Conservation (phyloP, 2,329 filamentous ascomycete species). For the Colletotrichum echinochloae region DNA sequence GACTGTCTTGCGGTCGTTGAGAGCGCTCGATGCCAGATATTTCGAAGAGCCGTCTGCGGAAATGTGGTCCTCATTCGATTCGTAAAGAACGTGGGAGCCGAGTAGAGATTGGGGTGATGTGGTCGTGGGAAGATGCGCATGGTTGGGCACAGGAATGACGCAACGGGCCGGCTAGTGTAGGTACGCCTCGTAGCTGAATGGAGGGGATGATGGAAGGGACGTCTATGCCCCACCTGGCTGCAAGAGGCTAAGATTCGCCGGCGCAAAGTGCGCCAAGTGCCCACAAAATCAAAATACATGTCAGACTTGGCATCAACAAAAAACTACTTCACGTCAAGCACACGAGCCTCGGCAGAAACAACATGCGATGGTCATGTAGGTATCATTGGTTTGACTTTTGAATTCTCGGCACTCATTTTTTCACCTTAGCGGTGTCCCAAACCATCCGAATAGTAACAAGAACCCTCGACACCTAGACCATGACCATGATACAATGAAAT, state of each 20-base stretch:
- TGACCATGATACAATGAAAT: constrained; percentile 60
- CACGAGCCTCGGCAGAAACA: background rate
- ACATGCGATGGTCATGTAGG: constrained; percentile 30
- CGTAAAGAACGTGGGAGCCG: background rate
- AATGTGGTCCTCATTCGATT: constrained; percentile 14
- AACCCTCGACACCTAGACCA: constrained; percentile 69
- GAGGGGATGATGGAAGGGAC: background rate
- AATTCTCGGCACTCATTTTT: constrained; percentile 42
- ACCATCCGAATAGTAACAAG: constrained; percentile 46
- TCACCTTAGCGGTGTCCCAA: constrained; percentile 41
- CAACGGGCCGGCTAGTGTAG: constrained; percentile 36
- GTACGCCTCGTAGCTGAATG: constrained; percentile 8
- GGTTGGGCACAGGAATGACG: constrained; percentile 33
- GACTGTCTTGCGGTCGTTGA: background rate
- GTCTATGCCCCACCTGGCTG: constrained; percentile 25
- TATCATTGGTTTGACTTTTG: constrained; percentile 43
- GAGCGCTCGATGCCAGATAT: constrained; percentile 16
- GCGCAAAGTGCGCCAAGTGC: background rate
- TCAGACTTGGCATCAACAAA: no score
- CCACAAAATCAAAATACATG: no score
- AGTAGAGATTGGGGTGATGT: constrained; percentile 1
- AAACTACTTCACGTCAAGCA: background rate
- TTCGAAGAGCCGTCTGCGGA: background rate
- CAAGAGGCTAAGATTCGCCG: background rate
- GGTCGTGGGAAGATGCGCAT: constrained; percentile 26